Evolutionary conservation across 2,329 filamentous ascomycete species (phyloP), one percentile per base, ranked within the genome.

Genomic region (Aureobasidium vineae): DNA sequence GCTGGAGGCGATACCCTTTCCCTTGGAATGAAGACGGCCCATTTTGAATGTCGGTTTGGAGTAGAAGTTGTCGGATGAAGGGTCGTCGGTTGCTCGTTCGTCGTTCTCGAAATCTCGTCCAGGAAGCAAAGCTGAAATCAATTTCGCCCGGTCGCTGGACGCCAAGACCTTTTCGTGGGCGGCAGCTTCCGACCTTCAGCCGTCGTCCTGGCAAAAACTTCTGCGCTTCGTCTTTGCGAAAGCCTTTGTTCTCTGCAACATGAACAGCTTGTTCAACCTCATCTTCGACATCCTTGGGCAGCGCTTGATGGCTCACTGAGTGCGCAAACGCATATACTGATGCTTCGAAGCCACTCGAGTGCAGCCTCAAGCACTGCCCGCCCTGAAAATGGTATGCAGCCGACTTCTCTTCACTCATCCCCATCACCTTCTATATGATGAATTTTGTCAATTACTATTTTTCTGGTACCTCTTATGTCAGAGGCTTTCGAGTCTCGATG

Each of bases 401-500:
- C 65, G 53, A 68, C 70, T 59, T 59, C 64, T 57, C 68, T 71
- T 67, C 66, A 70, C 68, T 67, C 70, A 56, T 66, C 54, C 68
- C 71, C 67, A 67, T 69, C 67, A 68, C 70, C 26, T 72, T 76
- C 21, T 73, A 74, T 72, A 85, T 92, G 90, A 94, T 93, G 90
- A 94, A 87, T 71, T 69, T 75, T 79, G 78, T 83, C 83, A 83
- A 81, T 49, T 64, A 67, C 45, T 77, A 79, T 77, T 82, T 74
- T 93, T 96, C 91, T 96, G 92, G 92, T 92, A 96, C 92, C 92
- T 96, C 92, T 96, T 95, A 92, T 92, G 86, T 91, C 89, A 95
- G 87, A 83, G 84, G 75, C 75, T 75, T 76, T 81, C 67, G 82
- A 80, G 76, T 81, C 78, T 83, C 88, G 79, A 90, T 93, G 90